Base-by-base conservation (phyloP, 306 rosid genomes). In the Dryas octopetala region DNA sequence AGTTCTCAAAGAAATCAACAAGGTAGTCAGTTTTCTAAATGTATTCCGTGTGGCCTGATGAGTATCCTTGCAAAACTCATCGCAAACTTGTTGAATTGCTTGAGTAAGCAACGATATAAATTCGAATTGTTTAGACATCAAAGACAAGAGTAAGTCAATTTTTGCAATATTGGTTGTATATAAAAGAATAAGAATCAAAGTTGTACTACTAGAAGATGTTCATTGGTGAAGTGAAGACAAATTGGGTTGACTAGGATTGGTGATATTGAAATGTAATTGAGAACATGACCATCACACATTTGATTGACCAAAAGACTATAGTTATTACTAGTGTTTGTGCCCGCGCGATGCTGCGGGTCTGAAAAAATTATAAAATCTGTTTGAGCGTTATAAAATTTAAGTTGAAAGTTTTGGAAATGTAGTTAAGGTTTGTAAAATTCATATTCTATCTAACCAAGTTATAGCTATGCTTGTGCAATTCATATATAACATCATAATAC, bases 1-100 rank as follows among this genome's bases (percentile, higher is more conserved):
- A 88, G 85, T 5, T 90, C n/a, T 11, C 87, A 28, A 91, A 86
- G 91, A 95, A 90, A 84, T 73, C 76, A 60, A 57, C 84, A 68
- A 90, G 88, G 85, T 88, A 89, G 89, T 74, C 47, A 66, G 78
- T 38, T 58, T 23, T 12, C n/a, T 52, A 76, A 73, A 70, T 81
- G 77, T 54, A 81, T 69, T 28, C 74, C 66, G 58, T 87, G 86
- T 54, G 58, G 77, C 7, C 38, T 1, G 23, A 7, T 54, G 57
- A 58, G 12, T 12, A 46, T 70, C 11, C 11, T 46, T 60, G 70
- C 26, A 70, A 55, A 75, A 57, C 58, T 57, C 62, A 76, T 70
- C 59, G 49, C 69, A 23, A 2, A 49, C 54, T 59, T 53, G 32
- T 45, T 58, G 48, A 76, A 49, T 61, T 60, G 26, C 74, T 28